Base-by-base conservation (phyloP, 306 rosid genomes). In the Quercus cerris region DNA sequence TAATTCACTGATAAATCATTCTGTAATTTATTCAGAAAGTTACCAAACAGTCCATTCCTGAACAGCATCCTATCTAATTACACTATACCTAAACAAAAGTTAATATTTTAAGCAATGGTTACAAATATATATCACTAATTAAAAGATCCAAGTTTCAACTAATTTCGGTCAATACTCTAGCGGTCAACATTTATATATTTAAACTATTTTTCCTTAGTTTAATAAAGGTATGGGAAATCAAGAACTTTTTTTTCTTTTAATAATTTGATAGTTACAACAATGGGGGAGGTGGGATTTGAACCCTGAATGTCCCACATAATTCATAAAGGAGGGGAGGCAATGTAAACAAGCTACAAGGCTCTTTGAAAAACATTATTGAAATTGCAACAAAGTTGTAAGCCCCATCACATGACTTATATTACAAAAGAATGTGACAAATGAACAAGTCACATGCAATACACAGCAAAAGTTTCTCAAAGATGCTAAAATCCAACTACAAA, bases 341-440 rank as follows among this genome's bases (percentile, higher is more conserved):
- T 41, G 46, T 7, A 2, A 41, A 0, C 11, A 7, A 41, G 46
- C 46, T 41, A 41, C 12, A 41, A 38, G 46, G 11, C 46, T 38
- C 46, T 41, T 41, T 76, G 76, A 86, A 82, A 79, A 70, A 82
- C 77, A 69, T 75, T 73, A 69, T 74, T 78, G 87, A 80, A 80
- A 68, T 49, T 44, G 79, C 74, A 75, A 83, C 81, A 85, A 81
- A 83, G 86, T 72, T 73, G 74, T 14, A 73, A 80, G 85, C 38
- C 75, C 77, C 54, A 73, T 85, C 71, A 35, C 41, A 78, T 76
- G 80, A 73, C 77, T 67, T 75, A 80, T 70, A 77, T 72, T 59
- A 76, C 84, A 80, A 80, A 86, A 82, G 82, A 80, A 66, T 56
- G 82, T 84, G 88, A 85, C 79, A 82, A 78, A 52, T 64, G 75